phyloP scores from a whole-genome alignment of 2,329 filamentous ascomycete species.

The Daldinia eschscholtzii region DNA sequence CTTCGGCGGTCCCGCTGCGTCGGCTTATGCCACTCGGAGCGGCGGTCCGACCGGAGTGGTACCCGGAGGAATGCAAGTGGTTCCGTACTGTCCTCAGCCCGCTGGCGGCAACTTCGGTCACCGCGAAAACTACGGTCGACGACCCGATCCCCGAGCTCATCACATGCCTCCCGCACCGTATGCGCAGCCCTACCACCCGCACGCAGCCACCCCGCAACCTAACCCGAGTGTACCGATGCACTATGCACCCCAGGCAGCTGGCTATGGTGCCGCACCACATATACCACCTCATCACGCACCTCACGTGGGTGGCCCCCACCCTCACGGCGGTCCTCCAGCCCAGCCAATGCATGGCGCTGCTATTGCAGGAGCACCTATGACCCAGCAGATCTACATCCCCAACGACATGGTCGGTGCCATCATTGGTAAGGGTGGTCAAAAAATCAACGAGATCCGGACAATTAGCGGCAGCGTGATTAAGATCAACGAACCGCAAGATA shows the following conservation, averaged over 20 bases:
- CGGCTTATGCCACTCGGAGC: constrained; percentile 96
- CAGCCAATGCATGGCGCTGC: constrained; percentile 74
- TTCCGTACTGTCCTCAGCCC: constrained; percentile 96
- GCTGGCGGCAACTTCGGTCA: constrained; percentile 93
- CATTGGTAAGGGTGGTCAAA: constrained; percentile 97
- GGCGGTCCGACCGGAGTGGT: constrained; percentile 93
- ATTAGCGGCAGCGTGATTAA: constrained; percentile 98
- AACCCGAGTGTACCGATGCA: constrained; percentile 77
- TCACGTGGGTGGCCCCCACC: constrained; percentile 72
- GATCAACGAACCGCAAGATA: constrained; percentile 99
- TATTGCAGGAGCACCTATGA: constrained; percentile 84
- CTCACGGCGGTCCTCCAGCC: constrained; percentile 75
- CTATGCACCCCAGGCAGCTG: constrained; percentile 82
- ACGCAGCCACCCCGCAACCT: constrained; percentile 70
- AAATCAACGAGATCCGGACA: constrained; percentile 99
- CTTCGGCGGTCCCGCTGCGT: constrained; percentile 94
- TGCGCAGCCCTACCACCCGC: constrained; percentile 79
- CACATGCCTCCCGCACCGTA: constrained; percentile 82
- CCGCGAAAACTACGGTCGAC: constrained; percentile 83
- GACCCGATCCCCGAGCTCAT: constrained; percentile 79
- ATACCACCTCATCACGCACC: constrained; percentile 79
- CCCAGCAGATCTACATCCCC: constrained; percentile 98
- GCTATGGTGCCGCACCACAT: constrained; percentile 83
- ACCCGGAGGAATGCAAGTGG: constrained; percentile 97
- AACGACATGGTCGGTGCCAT: constrained; percentile 99